phyloP scores from a whole-genome alignment of 257 asterid genomes.

The Scutellaria minor region DNA sequence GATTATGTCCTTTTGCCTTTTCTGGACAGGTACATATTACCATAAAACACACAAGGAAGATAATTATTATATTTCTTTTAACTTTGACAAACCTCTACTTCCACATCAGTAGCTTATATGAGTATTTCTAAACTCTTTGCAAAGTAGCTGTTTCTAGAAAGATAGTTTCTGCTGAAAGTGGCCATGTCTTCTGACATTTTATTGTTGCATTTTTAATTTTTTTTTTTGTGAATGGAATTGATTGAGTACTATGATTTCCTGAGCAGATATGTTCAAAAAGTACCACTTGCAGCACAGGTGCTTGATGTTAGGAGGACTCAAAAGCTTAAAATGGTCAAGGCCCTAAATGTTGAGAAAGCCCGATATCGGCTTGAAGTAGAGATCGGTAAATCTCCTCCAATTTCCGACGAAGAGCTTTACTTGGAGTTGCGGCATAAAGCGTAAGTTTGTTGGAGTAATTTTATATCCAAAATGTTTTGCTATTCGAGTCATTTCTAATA shows the following conservation, averaged over 20 bases:
- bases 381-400: conserved; percentile 97
- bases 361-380: conserved; percentile 92
- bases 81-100: conserved; percentile 22
- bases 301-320: conserved; percentile 85
- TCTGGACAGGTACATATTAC: conserved; percentile 77
- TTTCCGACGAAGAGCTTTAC: conserved; percentile 85
- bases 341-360: conserved; percentile 78
- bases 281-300: conserved; percentile 89
- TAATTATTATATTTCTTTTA: background rate
- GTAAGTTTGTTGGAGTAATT: conserved; percentile 51
- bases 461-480: background rate
- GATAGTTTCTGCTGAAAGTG: conserved; percentile 12
- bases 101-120: conserved; percentile 14
- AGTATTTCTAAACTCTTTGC: background rate
- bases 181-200: conserved; percentile 22
- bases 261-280: conserved; percentile 87
- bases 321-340: conserved; percentile 83
- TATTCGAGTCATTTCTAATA: background rate
- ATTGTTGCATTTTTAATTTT: conserved; percentile 23
- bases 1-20: conserved; percentile 95
- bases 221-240: conserved; percentile 9
- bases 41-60: conserved; percentile 5
- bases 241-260: conserved; percentile 34
- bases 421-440: conserved; percentile 77
- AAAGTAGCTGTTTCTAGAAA: background rate